These are phyloP conservation scores for Raphidocelis subcapitata DNA, from an alignment of 139 green algal species.

Conservation along the genomic window DNA sequence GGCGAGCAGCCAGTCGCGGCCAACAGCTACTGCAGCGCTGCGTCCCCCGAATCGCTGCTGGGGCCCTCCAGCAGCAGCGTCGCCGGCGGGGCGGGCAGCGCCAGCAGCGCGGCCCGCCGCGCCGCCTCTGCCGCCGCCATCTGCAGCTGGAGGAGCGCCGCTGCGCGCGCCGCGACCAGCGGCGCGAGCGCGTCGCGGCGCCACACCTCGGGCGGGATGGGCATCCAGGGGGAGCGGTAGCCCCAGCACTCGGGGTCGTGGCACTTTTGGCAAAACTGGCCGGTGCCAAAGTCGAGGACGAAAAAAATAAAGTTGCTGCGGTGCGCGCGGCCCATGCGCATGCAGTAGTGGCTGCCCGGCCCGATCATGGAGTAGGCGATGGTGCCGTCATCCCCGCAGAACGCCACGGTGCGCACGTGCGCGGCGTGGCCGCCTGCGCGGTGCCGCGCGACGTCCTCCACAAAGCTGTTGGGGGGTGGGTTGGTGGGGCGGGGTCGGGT, in stretches of 20 bases:
- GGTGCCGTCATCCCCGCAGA: slow-evolving; percentile 55
- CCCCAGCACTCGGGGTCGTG: slow-evolving; percentile 72
- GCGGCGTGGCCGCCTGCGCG: slow-evolving; percentile 38
- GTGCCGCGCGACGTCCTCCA: slow-evolving; percentile 47
- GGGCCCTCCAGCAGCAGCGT: no score
- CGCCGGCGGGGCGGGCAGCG: no score
- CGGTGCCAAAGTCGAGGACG: slow-evolving; percentile 53
- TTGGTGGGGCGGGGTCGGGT: no score
- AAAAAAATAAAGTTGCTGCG: slow-evolving; percentile 72
- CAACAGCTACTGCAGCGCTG: no score
- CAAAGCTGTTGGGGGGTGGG: no score
- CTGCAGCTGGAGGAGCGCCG: no score
- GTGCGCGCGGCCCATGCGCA: slow-evolving; percentile 60
- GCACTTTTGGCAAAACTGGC: slow-evolving; percentile 72
- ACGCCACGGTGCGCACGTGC: slow-evolving; percentile 66
- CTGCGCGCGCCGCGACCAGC: no score
- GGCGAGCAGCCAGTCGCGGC: no score
- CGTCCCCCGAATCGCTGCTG: no score
- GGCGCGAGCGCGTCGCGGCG: slow-evolving; percentile 5
- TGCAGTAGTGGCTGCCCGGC: slow-evolving; percentile 75
- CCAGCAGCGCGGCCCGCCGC: no score
- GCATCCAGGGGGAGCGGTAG: slow-evolving; percentile 40
- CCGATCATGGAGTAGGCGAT: slow-evolving; percentile 77
- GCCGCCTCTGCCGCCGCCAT: no score
- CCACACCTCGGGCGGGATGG: slow-evolving; percentile 34